Percentiles rank a stretch among this genome's conserved stretches.
Conservation (phyloP, 371 early-diverging fungal species). For the Coemansia sp. region DNA sequence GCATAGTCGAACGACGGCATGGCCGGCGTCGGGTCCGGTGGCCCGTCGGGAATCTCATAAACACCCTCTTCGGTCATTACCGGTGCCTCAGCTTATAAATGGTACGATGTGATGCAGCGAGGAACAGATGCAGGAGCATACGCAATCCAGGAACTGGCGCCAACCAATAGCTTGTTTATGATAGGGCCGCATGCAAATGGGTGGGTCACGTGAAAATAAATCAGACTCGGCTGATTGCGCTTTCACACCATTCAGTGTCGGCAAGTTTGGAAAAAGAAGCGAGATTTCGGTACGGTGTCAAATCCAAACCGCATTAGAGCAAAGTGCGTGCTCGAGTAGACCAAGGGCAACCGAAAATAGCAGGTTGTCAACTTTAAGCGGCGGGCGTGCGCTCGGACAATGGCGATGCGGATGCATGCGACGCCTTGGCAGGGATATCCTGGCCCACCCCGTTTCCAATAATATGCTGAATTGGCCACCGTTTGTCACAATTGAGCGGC, state of each 20-base stretch:
- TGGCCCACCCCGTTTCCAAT: background rate
- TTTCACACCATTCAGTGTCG: background rate
- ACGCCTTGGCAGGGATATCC: background rate
- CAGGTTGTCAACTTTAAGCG: background rate
- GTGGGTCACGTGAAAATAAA: background rate
- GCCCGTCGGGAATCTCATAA: conserved; percentile 50
- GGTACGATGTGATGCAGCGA: too few species aligned
- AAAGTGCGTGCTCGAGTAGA: too few species aligned
- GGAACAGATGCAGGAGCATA: too few species aligned
- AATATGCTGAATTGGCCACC: too few species aligned
- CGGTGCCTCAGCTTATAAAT: too few species aligned
- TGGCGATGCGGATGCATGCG: background rate
- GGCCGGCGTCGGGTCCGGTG: conserved; percentile 45
- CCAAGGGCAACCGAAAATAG: too few species aligned
- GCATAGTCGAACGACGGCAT: conserved; percentile 55
- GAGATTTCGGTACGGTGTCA: too few species aligned
- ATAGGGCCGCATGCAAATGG: background rate
- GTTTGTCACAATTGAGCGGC: background rate
- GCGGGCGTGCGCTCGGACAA: background rate
- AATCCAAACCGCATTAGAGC: too few species aligned
- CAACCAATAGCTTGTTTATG: background rate
- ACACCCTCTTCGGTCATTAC: conserved; percentile 25
- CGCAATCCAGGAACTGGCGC: background rate
- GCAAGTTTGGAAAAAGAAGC: background rate
- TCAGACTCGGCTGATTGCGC: background rate